Evolutionary conservation across 257 asterid genomes (phyloP).

Genomic region (Nicotiana tabacum): DNA sequence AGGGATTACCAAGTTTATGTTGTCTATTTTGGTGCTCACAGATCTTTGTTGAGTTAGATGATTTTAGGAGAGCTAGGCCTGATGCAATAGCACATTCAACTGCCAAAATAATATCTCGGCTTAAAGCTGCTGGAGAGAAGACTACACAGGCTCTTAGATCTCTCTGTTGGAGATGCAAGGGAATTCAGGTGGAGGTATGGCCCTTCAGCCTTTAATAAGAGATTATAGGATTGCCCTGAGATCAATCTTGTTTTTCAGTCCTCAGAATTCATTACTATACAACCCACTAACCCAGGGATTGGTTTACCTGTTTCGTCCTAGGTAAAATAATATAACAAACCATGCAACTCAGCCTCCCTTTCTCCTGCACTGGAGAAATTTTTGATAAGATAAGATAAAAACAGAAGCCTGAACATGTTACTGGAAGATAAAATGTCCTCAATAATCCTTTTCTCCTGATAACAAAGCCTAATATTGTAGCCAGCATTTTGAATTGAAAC

Average conservation of each 20-base stretch:
- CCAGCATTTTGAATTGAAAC: neutral
- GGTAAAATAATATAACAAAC: neutral
- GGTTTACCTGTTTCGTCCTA: neutral
- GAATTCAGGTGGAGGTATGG: constrained; percentile 90
- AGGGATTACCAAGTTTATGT: constrained; percentile 3
- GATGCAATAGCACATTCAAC: constrained; percentile 98
- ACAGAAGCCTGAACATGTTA: constrained; percentile 5
- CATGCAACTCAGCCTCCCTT: neutral
- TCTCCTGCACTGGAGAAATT: neutral
- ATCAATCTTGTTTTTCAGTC: neutral
- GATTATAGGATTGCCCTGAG: neutral
- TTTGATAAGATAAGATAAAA: neutral
- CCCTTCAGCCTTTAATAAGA: neutral
- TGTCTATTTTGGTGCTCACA: constrained; percentile 24
- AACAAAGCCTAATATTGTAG: neutral
- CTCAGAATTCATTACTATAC: neutral
- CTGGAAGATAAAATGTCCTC: neutral
- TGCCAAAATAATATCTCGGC: constrained; percentile 73
- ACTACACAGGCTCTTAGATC: constrained; percentile 86
- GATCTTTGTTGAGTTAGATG: constrained; percentile 71
- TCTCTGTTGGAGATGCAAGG: constrained; percentile 94
- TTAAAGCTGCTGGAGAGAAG: constrained; percentile 93
- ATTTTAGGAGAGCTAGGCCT: constrained; percentile 79
- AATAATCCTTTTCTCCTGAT: neutral
- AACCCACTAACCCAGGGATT: neutral